A percentile compares a stretch with the other conserved stretches of the same genome.
Conservation (phyloP, 2,329 filamentous ascomycete genomes). For the Parafenestella ontariensis region DNA sequence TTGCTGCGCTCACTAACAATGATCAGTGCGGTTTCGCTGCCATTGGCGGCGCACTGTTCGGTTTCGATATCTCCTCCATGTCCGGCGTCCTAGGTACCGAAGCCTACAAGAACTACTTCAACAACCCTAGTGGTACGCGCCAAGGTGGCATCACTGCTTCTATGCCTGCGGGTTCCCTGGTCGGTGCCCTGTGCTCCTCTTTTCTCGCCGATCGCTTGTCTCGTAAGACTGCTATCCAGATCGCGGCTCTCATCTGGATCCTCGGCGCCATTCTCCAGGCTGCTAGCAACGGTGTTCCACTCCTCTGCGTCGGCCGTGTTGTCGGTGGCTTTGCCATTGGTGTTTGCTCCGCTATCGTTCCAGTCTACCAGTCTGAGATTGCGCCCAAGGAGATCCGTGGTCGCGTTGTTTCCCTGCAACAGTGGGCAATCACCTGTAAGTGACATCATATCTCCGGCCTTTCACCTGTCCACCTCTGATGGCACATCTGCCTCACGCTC, state of each 20-base stretch:
- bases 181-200: conserved; percentile 55
- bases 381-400: conserved; percentile 57
- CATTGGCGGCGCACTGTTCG: conserved; percentile 56
- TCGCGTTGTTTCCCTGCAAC: conserved; percentile 69
- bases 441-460: conserved; percentile 43
- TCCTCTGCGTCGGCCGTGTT: conserved; percentile 66
- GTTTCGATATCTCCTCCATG: conserved; percentile 52
- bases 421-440: conserved; percentile 72
- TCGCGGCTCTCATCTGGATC: conserved; percentile 56
- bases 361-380: conserved; percentile 93
- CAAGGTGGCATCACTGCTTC: conserved; percentile 55
- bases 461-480: not conserved
- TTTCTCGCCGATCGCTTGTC: conserved; percentile 57
- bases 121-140: conserved; percentile 39
- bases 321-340: conserved; percentile 87
- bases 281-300: conserved; percentile 47
- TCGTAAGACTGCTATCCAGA: conserved; percentile 53
- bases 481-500: not conserved
- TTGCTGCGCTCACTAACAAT: conserved; percentile 32
- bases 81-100: conserved; percentile 48
- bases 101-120: conserved; percentile 49
- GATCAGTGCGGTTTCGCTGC: conserved; percentile 63
- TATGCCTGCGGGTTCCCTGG: conserved; percentile 59
- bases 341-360: conserved; percentile 88
- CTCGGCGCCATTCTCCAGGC: conserved; percentile 53